Evolutionary conservation across 2,329 filamentous ascomycete species (phyloP), one percentile per base, ranked within the genome.

Genomic region (Ophiostoma himal-ulmi): DNA sequence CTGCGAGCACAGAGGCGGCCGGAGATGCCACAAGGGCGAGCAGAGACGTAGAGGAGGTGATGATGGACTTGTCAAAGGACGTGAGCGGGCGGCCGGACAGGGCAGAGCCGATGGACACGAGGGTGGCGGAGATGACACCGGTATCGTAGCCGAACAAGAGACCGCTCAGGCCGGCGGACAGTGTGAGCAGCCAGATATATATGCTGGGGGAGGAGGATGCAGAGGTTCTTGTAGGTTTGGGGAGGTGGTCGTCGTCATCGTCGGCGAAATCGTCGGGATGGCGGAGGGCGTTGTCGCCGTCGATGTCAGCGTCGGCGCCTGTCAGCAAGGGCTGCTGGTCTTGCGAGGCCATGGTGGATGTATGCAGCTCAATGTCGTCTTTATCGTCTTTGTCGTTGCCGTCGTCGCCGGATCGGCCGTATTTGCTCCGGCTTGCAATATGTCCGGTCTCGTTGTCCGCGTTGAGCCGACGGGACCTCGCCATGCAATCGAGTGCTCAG

Each of bases 111-210:
- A 91, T 84, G 1, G 88, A 89, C 65, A 91, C 86, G 48, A 91
- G 82, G 0, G 88, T 90, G 2, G 88, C 86, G 41, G 88, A 90
- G 70, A 91, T 89, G 20, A 91, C 89, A 67, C 89, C 88, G 0
- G 88, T 90, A 76, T 89, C 88, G 76, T 89, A 91, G 75, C 89
- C 89, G 80, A 91, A 91, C 0, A 91, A 76, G 0, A 91, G 80
- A 7, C 89, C 89, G 74, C 87, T 89, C 69, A 91, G 88, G 5
- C 88, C 87, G 13, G 89, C 89, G 13, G 87, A 86, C 68, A 89
- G 79, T 3, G 88, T 89, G 73, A 91, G 79, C 17, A 87, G 76
- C 82, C 88, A 86, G 41, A 90, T 82, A 73, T 88, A 89, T 26
- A 82, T 68, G 2, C 85, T 82, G 3, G 60, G 83, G 1, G 34